Evolutionary conservation across 2,329 filamentous ascomycete species (phyloP), one percentile per base, ranked within the genome.

Genomic region (Colletotrichum sp.): DNA sequence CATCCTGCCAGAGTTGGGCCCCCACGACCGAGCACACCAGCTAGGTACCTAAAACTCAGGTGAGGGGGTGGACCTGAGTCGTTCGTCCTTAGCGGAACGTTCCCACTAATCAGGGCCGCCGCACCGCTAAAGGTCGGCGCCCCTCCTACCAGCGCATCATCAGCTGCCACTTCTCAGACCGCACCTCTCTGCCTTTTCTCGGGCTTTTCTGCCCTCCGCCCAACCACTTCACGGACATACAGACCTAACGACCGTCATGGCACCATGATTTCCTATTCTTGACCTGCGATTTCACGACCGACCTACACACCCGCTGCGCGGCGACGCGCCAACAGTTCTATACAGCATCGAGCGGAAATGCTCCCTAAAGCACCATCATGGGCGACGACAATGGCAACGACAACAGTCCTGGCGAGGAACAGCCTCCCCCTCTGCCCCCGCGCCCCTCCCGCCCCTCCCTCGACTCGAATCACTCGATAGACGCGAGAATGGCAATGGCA

Each of bases 361-460:
- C 71, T 48, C 56, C 26, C 71, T 68, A 26, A 28, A 69, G 74
- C 79, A 84, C 78, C 73, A 82, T 79, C 77, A 83, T 83, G 81
- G 80, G 75, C 69, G 76, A 75, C 48, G 65, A 69, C 71, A 77
- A 78, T 81, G 79, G 76, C 78, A 77, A 78, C 81, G 79, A 77
- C 78, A 76, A 80, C 38, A 74, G 66, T 28, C 69, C 38, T 28
- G 64, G 78, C 71, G 76, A 78, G 80, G 87, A 88, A 71, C 85
- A 84, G 24, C 89, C 88, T 70, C 90, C 90, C 77, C 90, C 90
- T 69, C 85, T 91, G 68, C 90, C 90, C n/a, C 89, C 90, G 32
- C 87, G 89, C 72, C 78, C 82, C 21, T 84, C 83, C 30, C 87
- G 89, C 71, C 78, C 82, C 26, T 84, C 83, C 30, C 84, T 81